Evolutionary conservation across 805 yeast species (phyloP).

Genomic region (Sugiyamaella americana): DNA sequence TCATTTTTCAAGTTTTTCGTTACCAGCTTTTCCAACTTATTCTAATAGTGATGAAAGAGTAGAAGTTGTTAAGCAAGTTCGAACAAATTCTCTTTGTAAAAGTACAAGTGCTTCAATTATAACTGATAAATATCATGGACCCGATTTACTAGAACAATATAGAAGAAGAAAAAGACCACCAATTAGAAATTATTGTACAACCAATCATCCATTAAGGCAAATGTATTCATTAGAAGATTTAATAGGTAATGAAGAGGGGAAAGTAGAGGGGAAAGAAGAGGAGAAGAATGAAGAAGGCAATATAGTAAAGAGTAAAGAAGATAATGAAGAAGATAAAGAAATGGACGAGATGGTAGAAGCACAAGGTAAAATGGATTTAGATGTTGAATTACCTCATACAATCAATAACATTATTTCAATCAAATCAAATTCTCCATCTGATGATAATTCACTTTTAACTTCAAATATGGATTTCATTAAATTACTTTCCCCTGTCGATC

Average conservation of each 20-base stretch:
- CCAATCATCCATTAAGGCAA: conserved; percentile 11
- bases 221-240: conserved; percentile 8
- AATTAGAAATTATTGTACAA: conserved; percentile 6
- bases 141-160: background rate
- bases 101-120: background rate
- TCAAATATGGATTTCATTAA: too few species aligned
- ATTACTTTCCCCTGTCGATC: too few species aligned
- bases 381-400: too few species aligned
- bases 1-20: background rate
- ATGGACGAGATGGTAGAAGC: background rate
- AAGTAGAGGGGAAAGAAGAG: background rate
- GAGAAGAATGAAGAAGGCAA: background rate
- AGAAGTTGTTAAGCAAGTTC: too few species aligned
- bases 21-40: background rate
- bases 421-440: too few species aligned
- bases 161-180: background rate
- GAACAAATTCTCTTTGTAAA: too few species aligned
- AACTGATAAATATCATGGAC: conserved; percentile 3
- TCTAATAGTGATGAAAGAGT: background rate
- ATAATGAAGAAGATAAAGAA: background rate
- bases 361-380: background rate
- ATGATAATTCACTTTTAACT: too few species aligned
- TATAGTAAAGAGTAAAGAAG: background rate
- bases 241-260: background rate
- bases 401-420: too few species aligned